Percentiles rank a stretch among this genome's conserved stretches.
Evolutionary conservation across 2,329 filamentous ascomycete genomes (phyloP).

Genomic region (Penicillium sclerotigenum): DNA sequence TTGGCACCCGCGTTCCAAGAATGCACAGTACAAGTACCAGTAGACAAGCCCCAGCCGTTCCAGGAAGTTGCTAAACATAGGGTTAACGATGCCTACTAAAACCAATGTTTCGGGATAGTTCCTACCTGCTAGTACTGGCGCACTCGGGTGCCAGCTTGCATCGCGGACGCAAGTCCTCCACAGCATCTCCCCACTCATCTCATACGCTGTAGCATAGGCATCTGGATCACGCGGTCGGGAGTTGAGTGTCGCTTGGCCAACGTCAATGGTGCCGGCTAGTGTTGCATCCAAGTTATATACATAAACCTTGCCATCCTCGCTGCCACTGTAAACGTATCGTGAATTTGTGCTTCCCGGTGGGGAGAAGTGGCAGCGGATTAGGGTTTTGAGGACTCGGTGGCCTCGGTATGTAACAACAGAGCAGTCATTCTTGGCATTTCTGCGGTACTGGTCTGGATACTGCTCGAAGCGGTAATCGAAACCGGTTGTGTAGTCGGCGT

Average conservation of each 20-base stretch:
- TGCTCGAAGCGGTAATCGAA: slow-evolving; percentile 62
- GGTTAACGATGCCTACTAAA: slow-evolving; percentile 4
- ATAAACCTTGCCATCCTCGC: slow-evolving; percentile 82
- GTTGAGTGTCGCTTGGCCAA: slow-evolving; percentile 65
- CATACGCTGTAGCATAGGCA: slow-evolving; percentile 55
- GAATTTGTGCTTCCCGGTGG: slow-evolving; percentile 82
- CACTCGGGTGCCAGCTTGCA: slow-evolving; percentile 85
- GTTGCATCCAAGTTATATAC: slow-evolving; percentile 94
- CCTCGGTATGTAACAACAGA: slow-evolving; percentile 91
- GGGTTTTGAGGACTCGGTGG: slow-evolving; percentile 80
- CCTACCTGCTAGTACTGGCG: slow-evolving; percentile 70
- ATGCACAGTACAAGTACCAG: slow-evolving; percentile 75
- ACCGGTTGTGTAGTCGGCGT: slow-evolving; percentile 53
- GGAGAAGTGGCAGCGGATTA: slow-evolving; percentile 94
- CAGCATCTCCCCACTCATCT: slow-evolving; percentile 52
- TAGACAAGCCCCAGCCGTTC: slow-evolving; percentile 71
- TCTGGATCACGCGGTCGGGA: slow-evolving; percentile 56
- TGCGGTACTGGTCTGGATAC: slow-evolving; percentile 54
- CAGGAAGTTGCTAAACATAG: slow-evolving; percentile 66
- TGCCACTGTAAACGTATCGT: slow-evolving; percentile 89
- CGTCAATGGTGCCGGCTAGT: slow-evolving; percentile 72
- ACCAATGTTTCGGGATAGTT: neutral
- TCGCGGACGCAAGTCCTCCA: slow-evolving; percentile 83
- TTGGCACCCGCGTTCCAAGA: slow-evolving; percentile 67
- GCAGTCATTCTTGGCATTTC: slow-evolving; percentile 74